Evolutionary conservation across 306 rosid genomes (phyloP).

Genomic region (Inga oerstediana): DNA sequence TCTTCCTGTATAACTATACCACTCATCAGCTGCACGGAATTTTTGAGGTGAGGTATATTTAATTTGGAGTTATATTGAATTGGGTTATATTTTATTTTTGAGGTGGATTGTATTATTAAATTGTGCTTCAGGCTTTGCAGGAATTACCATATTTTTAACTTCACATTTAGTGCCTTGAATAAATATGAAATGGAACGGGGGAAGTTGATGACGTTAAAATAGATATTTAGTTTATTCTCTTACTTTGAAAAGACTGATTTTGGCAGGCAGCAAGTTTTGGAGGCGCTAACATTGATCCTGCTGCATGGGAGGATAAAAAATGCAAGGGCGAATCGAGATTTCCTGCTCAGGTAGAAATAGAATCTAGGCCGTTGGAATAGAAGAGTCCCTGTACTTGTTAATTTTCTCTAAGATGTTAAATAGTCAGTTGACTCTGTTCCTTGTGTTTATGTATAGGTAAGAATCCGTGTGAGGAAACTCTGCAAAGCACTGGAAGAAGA

Average conservation of each 20-base stretch:
- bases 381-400: background rate
- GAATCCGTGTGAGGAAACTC: slow-evolving; percentile 76
- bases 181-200: background rate
- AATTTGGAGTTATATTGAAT: background rate
- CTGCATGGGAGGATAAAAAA: slow-evolving; percentile 99
- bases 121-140: background rate
- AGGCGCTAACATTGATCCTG: slow-evolving; percentile 98
- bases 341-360: slow-evolving; percentile 88
- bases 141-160: slow-evolving; percentile 6
- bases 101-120: slow-evolving; percentile 25
- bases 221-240: slow-evolving; percentile 20
- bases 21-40: slow-evolving; percentile 97
- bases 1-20: slow-evolving; percentile 93
- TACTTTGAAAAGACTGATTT: background rate
- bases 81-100: slow-evolving; percentile 27
- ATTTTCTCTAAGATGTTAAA: slow-evolving; percentile 15
- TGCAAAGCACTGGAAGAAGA: slow-evolving; percentile 98
- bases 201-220: background rate
- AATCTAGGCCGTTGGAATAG: slow-evolving; percentile 15
- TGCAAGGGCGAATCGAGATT: slow-evolving; percentile 98
- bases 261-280: slow-evolving; percentile 95
- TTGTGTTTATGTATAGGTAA: slow-evolving; percentile 53
- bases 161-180: background rate
- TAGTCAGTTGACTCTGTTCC: background rate
- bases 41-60: slow-evolving; percentile 71